phyloP scores from a whole-genome alignment of 176 grass and related monocot species.

The Rhynchospora tenuis region DNA sequence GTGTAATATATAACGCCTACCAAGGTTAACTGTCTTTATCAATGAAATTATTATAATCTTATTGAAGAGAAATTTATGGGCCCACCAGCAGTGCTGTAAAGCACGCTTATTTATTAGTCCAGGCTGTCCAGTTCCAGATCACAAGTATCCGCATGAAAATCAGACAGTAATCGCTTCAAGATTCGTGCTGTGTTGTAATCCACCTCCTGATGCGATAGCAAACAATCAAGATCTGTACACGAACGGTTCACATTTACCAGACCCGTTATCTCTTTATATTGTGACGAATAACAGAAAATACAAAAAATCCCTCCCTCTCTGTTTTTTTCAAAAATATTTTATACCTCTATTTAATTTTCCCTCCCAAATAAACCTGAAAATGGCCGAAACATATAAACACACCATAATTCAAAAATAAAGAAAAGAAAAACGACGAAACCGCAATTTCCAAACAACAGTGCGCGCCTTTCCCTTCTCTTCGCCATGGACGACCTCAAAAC shows the following conservation, averaged over 20 bases:
- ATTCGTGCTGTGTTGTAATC: too few relatives aligned
- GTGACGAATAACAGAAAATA: neutral
- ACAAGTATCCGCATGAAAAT: too few relatives aligned
- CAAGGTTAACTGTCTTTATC: too few relatives aligned
- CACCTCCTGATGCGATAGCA: neutral
- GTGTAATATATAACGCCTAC: too few relatives aligned
- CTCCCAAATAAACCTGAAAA: neutral
- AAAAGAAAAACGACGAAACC: neutral
- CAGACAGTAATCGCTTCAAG: too few relatives aligned
- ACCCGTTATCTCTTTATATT: neutral
- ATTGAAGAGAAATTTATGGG: neutral
- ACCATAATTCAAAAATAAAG: neutral
- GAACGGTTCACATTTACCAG: neutral
- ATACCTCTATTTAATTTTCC: too few relatives aligned
- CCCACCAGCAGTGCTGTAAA: neutral
- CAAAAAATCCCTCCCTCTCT: neutral
- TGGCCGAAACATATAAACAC: neutral
- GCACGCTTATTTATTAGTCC: neutral
- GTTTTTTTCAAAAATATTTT: neutral
- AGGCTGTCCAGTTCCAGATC: neutral
- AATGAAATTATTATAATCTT: too few relatives aligned
- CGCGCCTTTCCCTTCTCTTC: neutral
- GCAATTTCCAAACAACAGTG: neutral
- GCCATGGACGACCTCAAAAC: conserved; percentile 74
- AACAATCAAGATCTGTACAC: neutral